Base-by-base conservation (phyloP, 371 early-diverging fungal species). In the Mucor piriformis region DNA sequence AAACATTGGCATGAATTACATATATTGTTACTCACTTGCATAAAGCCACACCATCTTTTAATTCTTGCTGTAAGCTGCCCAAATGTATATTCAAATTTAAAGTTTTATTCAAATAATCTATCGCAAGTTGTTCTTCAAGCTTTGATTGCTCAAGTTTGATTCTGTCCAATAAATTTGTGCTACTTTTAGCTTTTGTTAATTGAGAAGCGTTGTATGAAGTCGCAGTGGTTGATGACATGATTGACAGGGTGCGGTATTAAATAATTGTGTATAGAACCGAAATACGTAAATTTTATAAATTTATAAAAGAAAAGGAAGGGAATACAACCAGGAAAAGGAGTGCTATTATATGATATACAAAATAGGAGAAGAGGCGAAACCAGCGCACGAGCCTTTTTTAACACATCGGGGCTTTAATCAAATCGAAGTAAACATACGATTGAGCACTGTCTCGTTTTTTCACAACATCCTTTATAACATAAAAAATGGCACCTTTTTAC, bases 1-100 rank as follows among this genome's bases (percentile, higher is more conserved):
- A 12, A 16, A 29, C 0, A 29, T 29, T 29, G 1, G 29, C n/a
- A 21, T 48, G 29, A 38, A 18, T 21, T 34, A 15, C 4, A 29
- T 48, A 42, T n/a, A 42, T 47, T 18, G 29, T 12, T 18, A 2
- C 37, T 70, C 78, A 88, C 90, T 81, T 81, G 84, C 94, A 94
- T 40, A 94, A 79, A 7, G 90, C 56, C 8, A 92, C 84, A n/a
- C 94, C 94, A 55, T 91, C 90, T 61, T 86, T 83, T 15, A 94
- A 74, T 23, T 81, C 68, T 42, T 67, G 69, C 23, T 85, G 85
- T 21, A 91, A 69, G 46, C 85, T 79, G 23, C 66, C 74, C 15
- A 66, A 58, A 11, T 58, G 42, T 18, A 74, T 54, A 11, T 49
- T 38, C 29, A 48, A 23, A 40, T 57, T 46, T 21, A 64, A 52